Base-by-base conservation (phyloP, 2,329 filamentous ascomycete genomes). In the Cryphonectria japonica region DNA sequence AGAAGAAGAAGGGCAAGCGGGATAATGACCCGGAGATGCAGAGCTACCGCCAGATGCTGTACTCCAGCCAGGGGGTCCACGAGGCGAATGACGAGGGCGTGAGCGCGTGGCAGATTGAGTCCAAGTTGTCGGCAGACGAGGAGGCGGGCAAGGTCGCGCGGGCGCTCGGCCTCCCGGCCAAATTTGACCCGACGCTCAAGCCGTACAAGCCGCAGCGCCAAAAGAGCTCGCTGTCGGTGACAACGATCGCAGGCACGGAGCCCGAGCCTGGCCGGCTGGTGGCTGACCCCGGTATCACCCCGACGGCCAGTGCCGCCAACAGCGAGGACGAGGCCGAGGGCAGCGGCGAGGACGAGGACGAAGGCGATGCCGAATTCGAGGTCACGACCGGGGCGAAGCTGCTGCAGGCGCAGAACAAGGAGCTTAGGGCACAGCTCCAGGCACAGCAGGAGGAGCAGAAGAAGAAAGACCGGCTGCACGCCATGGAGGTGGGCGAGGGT, bases 1-100 rank as follows among this genome's bases (percentile, higher is more conserved):
- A 93, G 78, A 96, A 96, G 82, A 97, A 97, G 83, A 97, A 96
- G 82, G 87, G 88, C 71, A 97, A 97, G 83, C 90, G 95, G 41
- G 87, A 90, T 66, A 90, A 92, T 68, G 93, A 97, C 76, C 91
- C 93, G 7, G 86, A 84, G 22, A 88, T 94, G 46, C 90, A 92
- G 75, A 92, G 90, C 61, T 97, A 97, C 79, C 85, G 91, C 67
- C 88, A 91, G 68, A 94, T 97, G 80, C 83, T 97, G 13, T 89
- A 92, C 67, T 87, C 92, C 75, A 86, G 82, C 11, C 79, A 83
- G 61, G 87, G 87, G 46, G 84, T 83, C 65, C 88, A 90, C 76
- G 88, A 89, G 76, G 87, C 87, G 73, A 86, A 89, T 71, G 86
- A 83, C 78, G 85, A 87, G 70, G 82, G 82, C 52, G 85, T 83